Conservation (phyloP, 2,329 filamentous ascomycete species). For the Aureobasidium sp. region DNA sequence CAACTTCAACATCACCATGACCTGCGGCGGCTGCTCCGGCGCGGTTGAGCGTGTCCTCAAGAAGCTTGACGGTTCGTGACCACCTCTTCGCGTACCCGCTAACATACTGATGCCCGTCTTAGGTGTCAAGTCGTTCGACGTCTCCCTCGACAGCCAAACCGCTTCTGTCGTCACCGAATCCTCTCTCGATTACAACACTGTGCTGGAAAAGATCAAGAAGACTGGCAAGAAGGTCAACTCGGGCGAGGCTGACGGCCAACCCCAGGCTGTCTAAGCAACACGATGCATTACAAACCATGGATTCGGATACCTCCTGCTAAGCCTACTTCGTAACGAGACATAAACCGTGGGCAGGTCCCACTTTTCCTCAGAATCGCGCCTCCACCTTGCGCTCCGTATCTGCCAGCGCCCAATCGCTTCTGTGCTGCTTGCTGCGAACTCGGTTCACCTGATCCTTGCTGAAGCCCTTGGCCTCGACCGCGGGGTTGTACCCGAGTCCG, state of each 20-base stretch:
- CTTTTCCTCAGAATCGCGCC: slow-evolving; percentile 48
- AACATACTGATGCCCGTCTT: slow-evolving; percentile 6
- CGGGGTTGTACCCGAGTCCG: slow-evolving; percentile 82
- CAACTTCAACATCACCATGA: slow-evolving; percentile 93
- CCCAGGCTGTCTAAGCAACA: slow-evolving; percentile 22
- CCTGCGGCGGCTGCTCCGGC: slow-evolving; percentile 90
- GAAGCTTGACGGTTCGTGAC: slow-evolving; percentile 72
- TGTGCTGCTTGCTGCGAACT: slow-evolving; percentile 59
- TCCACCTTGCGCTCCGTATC: slow-evolving; percentile 68
- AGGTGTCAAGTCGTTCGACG: slow-evolving; percentile 82
- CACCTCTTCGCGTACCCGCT: not conserved
- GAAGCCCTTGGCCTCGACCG: slow-evolving; percentile 80
- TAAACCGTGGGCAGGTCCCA: slow-evolving; percentile 2
- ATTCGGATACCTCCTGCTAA: not conserved
- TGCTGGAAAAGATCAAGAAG: slow-evolving; percentile 84
- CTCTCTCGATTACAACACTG: slow-evolving; percentile 64
- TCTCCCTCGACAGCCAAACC: slow-evolving; percentile 77
- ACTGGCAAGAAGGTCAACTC: slow-evolving; percentile 87
- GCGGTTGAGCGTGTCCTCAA: slow-evolving; percentile 86
- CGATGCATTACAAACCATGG: not conserved
- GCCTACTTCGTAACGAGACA: not conserved
- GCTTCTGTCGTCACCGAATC: slow-evolving; percentile 66
- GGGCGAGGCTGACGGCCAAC: slow-evolving; percentile 59
- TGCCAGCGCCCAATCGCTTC: slow-evolving; percentile 64
- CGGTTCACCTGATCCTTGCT: slow-evolving; percentile 63